Base-by-base conservation (phyloP, 1,284 basidiomycete species). In the Takashimella koratensis region DNA sequence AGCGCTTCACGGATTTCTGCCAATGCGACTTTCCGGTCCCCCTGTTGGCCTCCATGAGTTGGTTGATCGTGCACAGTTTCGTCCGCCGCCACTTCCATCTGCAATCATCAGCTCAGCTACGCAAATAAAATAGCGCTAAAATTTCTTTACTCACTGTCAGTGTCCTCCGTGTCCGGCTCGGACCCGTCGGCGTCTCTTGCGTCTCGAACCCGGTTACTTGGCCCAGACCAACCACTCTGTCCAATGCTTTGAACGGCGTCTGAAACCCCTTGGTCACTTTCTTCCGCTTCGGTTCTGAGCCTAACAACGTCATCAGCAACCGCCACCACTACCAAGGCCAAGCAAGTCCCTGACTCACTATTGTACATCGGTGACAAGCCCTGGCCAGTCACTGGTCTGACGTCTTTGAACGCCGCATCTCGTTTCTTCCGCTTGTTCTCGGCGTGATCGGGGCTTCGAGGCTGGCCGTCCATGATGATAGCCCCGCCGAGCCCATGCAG, bases 361-460 rank as follows among this genome's bases (percentile, higher is more conserved):
- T 65, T 67, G 49, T 71, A 71, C 51, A 64, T 67, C 8, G 60
- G 55, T 26, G 50, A 67, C 2, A 67, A 64, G 0, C 64, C 67
- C 4, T 51, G 43, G 0, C 57, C 60, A 5, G 53, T 59, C 3
- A 56, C 57, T 0, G 67, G 64, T 23, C 49, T 49, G 1, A 73
- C 65, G 30, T 57, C 60, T 30, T 58, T 60, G 57, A 73, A 66
- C n/a, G 57, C 52, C 23, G 53, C 51, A 16, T 64, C 57, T 21
- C 67, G 63, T 40, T 58, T 60, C 23, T 64, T 58, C 47, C 57
- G 41, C 41, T 67, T 65, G 36, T 62, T 49, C 36, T 55, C 53
- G 1, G 53, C 53, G 27, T 60, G 51, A 1, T 51, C 59, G 0
- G 59, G 59, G 11, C 48, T 53, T 2, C 56, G 50, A 5, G 40